Base-by-base conservation (phyloP, 345 rosid genomes). In the Eutrema heterophyllum region DNA sequence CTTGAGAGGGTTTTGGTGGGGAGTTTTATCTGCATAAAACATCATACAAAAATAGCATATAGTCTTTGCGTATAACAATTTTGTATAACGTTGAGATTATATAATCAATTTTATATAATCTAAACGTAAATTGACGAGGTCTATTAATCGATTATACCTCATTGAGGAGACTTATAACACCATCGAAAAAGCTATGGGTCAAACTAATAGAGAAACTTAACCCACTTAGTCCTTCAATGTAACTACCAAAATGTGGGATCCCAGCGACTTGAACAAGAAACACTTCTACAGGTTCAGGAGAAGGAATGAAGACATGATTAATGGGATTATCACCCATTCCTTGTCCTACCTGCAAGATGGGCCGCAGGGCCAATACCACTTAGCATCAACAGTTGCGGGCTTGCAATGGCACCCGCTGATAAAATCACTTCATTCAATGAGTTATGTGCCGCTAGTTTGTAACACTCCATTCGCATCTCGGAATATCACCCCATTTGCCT, bases 291-390 rank as follows among this genome's bases (percentile, higher is more conserved):
- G 84, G 88, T 13, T 36, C 12, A 52, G 87, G 81, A 7, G 93
- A 85, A 24, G 97, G 98, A 21, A 88, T 53, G 21, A 84, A 46
- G 26, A 88, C 67, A 5, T 82, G 80, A 39, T 90, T 85, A 87
- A 85, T 80, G 1, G 95, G 91, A 52, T 86, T 90, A 52, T 92
- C 95, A 7, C 85, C 75, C 98, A 93, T 87, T 13, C 90, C 95
- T 72, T 84, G 88, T 1, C 98, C 98, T 7, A 93, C 90, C 14
- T 18, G 5, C 9, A 33, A 90, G 96, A 39, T 84, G 86, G 2
- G 48, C 9, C 5, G 54, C 64, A 0, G 98, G 97, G 7, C 97
- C 98, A 13, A 93, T 73, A 0, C 93, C 93, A 54, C 93, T 90
- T n/a, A 93, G 45, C 96, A 93, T 82, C 49, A 93, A 35, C 12